Evolutionary conservation across 352 stramenopile genomes (phyloP).

Genomic region (Phytophthora cactorum): DNA sequence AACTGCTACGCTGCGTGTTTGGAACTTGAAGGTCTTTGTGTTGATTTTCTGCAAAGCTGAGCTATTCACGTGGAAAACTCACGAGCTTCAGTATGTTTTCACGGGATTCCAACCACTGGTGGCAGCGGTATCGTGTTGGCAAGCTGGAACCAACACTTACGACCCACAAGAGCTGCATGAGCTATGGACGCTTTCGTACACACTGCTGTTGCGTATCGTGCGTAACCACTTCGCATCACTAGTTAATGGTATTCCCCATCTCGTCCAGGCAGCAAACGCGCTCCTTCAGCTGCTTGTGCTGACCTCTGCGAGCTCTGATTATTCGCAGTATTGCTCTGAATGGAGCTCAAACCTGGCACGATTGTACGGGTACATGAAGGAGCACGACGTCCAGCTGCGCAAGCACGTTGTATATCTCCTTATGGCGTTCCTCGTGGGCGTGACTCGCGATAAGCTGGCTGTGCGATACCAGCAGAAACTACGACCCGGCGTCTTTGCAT

Average conservation of each 20-base stretch:
- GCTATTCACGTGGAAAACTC: slow-evolving; percentile 78
- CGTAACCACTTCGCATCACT: slow-evolving; percentile 79
- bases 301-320: slow-evolving; percentile 22
- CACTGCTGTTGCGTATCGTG: slow-evolving; percentile 75
- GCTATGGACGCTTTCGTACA: slow-evolving; percentile 83
- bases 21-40: slow-evolving; percentile 67
- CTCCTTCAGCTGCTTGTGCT: slow-evolving; percentile 75
- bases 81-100: slow-evolving; percentile 78
- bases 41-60: slow-evolving; percentile 80
- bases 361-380: slow-evolving; percentile 89
- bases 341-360: slow-evolving; percentile 88
- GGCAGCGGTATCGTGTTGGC: slow-evolving; percentile 32
- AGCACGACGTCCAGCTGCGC: slow-evolving; percentile 74
- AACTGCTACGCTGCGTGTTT: slow-evolving; percentile 36
- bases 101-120: slow-evolving; percentile 69
- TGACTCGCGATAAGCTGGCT: slow-evolving; percentile 66
- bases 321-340: slow-evolving; percentile 41
- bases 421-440: slow-evolving; percentile 66
- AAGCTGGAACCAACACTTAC: slow-evolving; percentile 24
- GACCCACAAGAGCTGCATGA: slow-evolving; percentile 57
- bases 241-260: slow-evolving; percentile 65
- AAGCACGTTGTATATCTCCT: slow-evolving; percentile 90
- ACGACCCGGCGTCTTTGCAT: slow-evolving; percentile 72
- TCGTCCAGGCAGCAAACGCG: slow-evolving; percentile 71
- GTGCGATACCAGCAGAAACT: slow-evolving; percentile 72